phyloP scores from a whole-genome alignment of 495 filamentous ascomycete genomes.

The Talaromyces thailandensis region DNA sequence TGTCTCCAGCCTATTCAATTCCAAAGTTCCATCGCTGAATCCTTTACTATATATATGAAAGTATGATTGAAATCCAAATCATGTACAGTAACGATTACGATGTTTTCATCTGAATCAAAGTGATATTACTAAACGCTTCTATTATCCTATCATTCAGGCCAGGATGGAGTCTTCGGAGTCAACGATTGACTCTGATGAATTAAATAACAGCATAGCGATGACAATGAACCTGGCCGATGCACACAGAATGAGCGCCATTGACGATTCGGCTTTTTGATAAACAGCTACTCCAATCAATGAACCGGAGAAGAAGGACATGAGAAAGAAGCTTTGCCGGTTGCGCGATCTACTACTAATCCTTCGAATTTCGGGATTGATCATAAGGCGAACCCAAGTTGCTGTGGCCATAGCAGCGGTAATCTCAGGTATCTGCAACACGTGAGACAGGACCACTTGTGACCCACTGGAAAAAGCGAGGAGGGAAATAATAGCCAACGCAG shows the following conservation, averaged over 20 bases:
- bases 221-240: neutral
- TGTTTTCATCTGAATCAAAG: no score
- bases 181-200: neutral
- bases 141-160: neutral
- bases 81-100: no score
- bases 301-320: slow-evolving; percentile 39
- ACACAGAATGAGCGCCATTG: neutral
- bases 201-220: neutral
- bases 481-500: slow-evolving; percentile 34
- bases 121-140: no score
- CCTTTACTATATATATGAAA: no score
- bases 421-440: slow-evolving; percentile 47
- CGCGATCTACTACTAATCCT: slow-evolving; percentile 34
- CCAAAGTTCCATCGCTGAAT: no score
- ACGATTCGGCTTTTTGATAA: neutral
- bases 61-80: no score
- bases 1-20: no score
- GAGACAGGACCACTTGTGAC: slow-evolving; percentile 48
- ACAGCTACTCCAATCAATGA: slow-evolving; percentile 40
- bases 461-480: slow-evolving; percentile 49
- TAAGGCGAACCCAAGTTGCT: slow-evolving; percentile 51
- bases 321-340: slow-evolving; percentile 43
- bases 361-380: slow-evolving; percentile 43
- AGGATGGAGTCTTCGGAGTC: neutral
- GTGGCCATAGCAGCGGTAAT: slow-evolving; percentile 63